Percentiles rank a stretch among this genome's conserved stretches.
Conservation (phyloP, 2,329 filamentous ascomycete species). For the Diaporthe helianthi region DNA sequence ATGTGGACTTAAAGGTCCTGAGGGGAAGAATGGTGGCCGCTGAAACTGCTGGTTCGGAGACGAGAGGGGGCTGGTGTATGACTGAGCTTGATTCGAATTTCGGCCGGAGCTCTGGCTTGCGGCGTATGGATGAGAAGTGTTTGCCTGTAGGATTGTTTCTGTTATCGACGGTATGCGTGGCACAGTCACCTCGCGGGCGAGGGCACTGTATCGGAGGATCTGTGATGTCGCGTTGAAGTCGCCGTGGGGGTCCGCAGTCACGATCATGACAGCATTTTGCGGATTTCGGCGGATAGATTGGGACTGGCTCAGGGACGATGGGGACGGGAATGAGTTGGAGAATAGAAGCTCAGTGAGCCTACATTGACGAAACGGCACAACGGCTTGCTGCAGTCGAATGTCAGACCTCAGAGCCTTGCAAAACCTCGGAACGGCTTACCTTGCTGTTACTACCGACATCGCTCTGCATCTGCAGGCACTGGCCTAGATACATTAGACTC, state of each 20-base stretch:
- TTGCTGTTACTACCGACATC: constrained; percentile 77
- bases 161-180: constrained; percentile 86
- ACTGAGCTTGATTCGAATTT: constrained; percentile 37
- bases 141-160: constrained; percentile 65
- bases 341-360: constrained; percentile 86
- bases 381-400: constrained; percentile 60
- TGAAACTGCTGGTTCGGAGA: constrained; percentile 44
- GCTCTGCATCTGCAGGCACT: constrained; percentile 95
- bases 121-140: constrained; percentile 44
- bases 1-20: constrained; percentile 41
- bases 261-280: constrained; percentile 94
- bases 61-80: constrained; percentile 42
- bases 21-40: constrained; percentile 50
- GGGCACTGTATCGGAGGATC: constrained; percentile 90
- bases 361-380: constrained; percentile 83
- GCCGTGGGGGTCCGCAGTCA: constrained; percentile 89
- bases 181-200: constrained; percentile 91
- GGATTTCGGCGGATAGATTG: constrained; percentile 65
- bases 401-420: background rate
- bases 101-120: constrained; percentile 32
- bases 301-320: constrained; percentile 49
- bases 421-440: constrained; percentile 52
- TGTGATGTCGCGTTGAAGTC: constrained; percentile 98
- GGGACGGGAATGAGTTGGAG: constrained; percentile 83
- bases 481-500: constrained; percentile 96